Conservation (phyloP, 2,329 filamentous ascomycete species). For the Apiospora sp. region DNA sequence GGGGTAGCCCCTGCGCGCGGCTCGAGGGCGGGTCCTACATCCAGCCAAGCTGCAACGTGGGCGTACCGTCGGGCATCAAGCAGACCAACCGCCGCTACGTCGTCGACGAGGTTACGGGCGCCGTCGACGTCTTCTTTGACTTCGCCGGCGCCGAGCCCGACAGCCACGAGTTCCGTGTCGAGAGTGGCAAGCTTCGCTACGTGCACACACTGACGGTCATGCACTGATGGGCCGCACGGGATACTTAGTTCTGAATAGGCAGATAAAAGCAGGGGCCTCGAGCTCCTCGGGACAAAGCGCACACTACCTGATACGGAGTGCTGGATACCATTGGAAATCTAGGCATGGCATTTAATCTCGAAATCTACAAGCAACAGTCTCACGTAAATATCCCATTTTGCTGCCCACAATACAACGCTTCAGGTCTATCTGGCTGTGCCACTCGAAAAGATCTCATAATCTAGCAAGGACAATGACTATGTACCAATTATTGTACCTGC, state of each 20-base stretch:
- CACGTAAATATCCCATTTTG: no score
- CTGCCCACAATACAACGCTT: no score
- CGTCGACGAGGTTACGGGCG: conserved; percentile 41
- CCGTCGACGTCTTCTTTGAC: conserved; percentile 42
- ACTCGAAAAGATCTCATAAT: no score
- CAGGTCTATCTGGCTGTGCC: no score
- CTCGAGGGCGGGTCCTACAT: conserved; percentile 48
- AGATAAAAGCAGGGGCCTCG: background rate
- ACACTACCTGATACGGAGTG: no score
- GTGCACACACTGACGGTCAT: conserved; percentile 46
- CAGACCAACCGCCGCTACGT: conserved; percentile 41
- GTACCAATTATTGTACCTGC: background rate
- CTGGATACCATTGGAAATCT: no score
- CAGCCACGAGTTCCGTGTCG: conserved; percentile 46
- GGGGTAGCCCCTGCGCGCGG: conserved; percentile 47
- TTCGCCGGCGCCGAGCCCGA: conserved; percentile 43
- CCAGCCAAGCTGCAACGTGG: conserved; percentile 45
- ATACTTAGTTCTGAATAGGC: no score
- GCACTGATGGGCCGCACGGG: conserved; percentile 16
- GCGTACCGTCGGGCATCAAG: conserved; percentile 43
- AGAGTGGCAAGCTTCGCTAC: conserved; percentile 43
- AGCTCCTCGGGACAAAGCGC: no score
- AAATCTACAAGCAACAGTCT: no score
- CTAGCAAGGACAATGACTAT: background rate
- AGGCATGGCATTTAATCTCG: no score